These are phyloP conservation scores for Calophaca sinica DNA, from an alignment of 306 rosid species.

Conservation along the genomic window DNA sequence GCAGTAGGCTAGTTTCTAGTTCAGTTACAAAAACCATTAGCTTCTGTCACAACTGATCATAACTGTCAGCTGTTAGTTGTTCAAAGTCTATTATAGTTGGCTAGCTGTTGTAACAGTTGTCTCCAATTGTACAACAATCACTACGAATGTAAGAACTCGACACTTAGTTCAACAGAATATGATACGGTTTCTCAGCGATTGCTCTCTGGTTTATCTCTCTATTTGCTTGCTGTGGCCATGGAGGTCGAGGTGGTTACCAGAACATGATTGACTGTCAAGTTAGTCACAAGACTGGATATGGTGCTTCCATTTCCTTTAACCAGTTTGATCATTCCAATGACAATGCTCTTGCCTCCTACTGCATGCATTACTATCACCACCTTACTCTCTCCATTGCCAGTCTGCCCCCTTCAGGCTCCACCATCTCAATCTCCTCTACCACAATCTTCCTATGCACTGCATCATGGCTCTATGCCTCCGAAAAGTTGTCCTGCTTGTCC, in stretches of 20 bases:
- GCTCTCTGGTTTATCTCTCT: background rate
- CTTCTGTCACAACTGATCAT: background rate
- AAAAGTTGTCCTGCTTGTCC: background rate
- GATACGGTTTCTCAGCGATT: background rate
- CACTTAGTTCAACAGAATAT: conserved; percentile 4
- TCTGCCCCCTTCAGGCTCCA: background rate
- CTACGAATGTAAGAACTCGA: background rate
- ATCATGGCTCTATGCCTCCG: background rate
- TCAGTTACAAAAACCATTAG: background rate
- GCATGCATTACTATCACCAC: too few species aligned
- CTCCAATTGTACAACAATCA: background rate
- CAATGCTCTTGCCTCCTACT: background rate
- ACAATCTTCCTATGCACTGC: background rate
- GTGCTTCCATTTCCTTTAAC: background rate
- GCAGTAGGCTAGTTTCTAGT: background rate
- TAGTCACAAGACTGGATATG: background rate
- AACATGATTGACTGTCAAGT: background rate
- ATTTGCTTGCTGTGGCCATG: background rate
- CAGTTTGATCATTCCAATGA: background rate
- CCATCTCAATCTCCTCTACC: background rate
- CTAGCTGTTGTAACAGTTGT: background rate
- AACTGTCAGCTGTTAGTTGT: conserved; percentile 1
- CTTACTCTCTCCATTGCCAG: background rate
- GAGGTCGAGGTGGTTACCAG: background rate
- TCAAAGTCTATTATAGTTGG: background rate